phyloP scores from a whole-genome alignment of 2,329 filamentous ascomycete species.

The Thielaviopsis punctulata region DNA sequence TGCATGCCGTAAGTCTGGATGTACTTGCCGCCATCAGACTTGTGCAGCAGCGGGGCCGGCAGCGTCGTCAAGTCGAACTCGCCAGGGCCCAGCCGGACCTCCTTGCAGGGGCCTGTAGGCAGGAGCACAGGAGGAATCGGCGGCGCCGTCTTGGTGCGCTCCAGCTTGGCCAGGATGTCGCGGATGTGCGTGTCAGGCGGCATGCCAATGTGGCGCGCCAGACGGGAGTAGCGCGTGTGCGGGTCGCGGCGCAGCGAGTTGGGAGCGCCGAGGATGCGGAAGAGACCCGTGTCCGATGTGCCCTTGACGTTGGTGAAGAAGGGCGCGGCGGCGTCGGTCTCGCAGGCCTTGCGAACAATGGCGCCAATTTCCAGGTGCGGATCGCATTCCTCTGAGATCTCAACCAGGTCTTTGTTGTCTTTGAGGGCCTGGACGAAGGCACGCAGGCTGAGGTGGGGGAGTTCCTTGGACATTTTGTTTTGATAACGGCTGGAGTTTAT shows the following conservation, averaged over 20 bases:
- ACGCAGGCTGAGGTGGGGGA: constrained; percentile 24
- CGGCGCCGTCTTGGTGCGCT: constrained; percentile 18
- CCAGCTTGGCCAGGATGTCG: constrained; percentile 26
- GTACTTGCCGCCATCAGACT: constrained; percentile 31
- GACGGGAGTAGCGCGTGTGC: constrained; percentile 22
- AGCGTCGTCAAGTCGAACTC: constrained; percentile 26
- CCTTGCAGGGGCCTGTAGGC: constrained; percentile 25
- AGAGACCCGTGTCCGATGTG: constrained; percentile 25
- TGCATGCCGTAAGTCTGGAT: constrained; percentile 34
- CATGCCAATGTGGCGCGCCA: constrained; percentile 25
- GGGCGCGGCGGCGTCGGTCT: constrained; percentile 28
- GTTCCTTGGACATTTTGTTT: constrained; percentile 1
- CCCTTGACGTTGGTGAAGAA: constrained; percentile 36
- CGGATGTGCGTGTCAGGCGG: constrained; percentile 21
- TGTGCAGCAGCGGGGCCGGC: constrained; percentile 26
- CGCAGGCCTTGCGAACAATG: constrained; percentile 28
- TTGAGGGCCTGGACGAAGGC: constrained; percentile 27
- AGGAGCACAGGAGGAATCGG: constrained; percentile 21
- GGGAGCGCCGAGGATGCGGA: constrained; percentile 29
- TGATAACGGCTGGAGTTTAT: constrained; percentile 2
- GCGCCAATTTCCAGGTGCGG: constrained; percentile 29
- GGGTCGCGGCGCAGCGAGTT: constrained; percentile 20
- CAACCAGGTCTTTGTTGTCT: constrained; percentile 26
- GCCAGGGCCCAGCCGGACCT: constrained; percentile 21
- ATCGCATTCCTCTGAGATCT: constrained; percentile 26